Percentiles rank a stretch among this genome's conserved stretches.
These are phyloP conservation scores for Oxyria digyna DNA, from an alignment of 148 eudicot species.

Conservation along the genomic window DNA sequence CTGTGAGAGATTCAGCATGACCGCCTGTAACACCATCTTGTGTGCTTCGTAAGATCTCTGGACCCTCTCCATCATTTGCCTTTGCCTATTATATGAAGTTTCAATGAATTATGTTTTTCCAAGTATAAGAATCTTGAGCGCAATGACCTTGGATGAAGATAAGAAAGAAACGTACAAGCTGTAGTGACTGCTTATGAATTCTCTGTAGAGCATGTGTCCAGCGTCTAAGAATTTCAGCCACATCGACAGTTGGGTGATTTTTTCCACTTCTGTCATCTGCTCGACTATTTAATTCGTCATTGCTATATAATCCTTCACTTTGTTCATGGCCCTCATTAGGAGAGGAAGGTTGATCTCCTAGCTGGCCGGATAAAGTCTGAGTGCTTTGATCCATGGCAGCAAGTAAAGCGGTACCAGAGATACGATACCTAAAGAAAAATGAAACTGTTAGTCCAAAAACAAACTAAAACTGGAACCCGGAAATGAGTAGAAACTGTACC, in stretches of 20 bases:
- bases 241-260: slow-evolving; percentile 82
- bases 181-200: slow-evolving; percentile 94
- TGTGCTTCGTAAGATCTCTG: slow-evolving; percentile 73
- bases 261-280: slow-evolving; percentile 66
- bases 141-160: neutral
- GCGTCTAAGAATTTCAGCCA: slow-evolving; percentile 89
- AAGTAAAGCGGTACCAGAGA: slow-evolving; percentile 89
- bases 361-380: slow-evolving; percentile 28
- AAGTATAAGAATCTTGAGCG: neutral
- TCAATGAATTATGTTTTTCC: neutral
- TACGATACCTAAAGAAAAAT: slow-evolving; percentile 65
- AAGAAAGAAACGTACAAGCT: slow-evolving; percentile 42
- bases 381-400: slow-evolving; percentile 96
- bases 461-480: neutral
- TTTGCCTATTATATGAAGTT: slow-evolving; percentile 42
- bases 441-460: neutral
- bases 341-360: slow-evolving; percentile 32
- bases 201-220: slow-evolving; percentile 99
- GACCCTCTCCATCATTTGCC: slow-evolving; percentile 94
- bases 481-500: slow-evolving; percentile 29
- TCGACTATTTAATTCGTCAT: slow-evolving; percentile 24
- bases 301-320: slow-evolving; percentile 36
- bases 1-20: slow-evolving; percentile 83
- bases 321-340: slow-evolving; percentile 40
- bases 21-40: slow-evolving; percentile 63